A percentile compares a stretch with the other conserved stretches of the same genome.
Conservation (phyloP, 2,329 filamentous ascomycete genomes). For the Lecanicillium sp. region DNA sequence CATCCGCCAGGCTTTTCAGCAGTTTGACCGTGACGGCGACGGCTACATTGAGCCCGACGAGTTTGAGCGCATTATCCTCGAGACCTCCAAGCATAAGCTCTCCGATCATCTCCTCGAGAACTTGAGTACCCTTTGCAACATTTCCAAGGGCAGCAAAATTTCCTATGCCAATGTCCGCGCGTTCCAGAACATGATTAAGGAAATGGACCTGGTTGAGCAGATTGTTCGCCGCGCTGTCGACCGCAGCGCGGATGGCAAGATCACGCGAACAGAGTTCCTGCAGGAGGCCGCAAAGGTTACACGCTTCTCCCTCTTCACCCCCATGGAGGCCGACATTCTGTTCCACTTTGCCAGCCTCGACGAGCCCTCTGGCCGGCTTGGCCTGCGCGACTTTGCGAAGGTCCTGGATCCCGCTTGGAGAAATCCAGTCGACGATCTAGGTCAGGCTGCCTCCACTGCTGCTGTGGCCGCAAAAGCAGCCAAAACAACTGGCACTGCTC, state of each 20-base stretch:
- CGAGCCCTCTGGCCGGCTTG: slow-evolving; percentile 76
- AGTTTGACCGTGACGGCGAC: slow-evolving; percentile 83
- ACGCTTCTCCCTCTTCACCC: slow-evolving; percentile 91
- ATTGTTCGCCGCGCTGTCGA: slow-evolving; percentile 80
- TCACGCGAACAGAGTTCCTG: slow-evolving; percentile 87
- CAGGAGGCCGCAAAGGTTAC: slow-evolving; percentile 88
- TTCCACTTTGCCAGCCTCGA: slow-evolving; percentile 97
- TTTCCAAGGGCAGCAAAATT: slow-evolving; percentile 83
- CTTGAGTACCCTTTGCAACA: slow-evolving; percentile 88
- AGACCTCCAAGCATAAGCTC: slow-evolving; percentile 91
- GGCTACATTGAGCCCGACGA: slow-evolving; percentile 94
- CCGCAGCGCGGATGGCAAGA: slow-evolving; percentile 83
- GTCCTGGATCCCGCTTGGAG: slow-evolving; percentile 93
- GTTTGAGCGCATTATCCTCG: slow-evolving; percentile 92
- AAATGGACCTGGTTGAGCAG: slow-evolving; percentile 95
- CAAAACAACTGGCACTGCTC: slow-evolving; percentile 13
- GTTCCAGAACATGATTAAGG: slow-evolving; percentile 95
- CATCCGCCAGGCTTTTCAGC: slow-evolving; percentile 88
- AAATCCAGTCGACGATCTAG: slow-evolving; percentile 43
- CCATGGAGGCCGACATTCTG: slow-evolving; percentile 96
- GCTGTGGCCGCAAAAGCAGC: slow-evolving; percentile 26
- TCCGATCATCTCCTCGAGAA: slow-evolving; percentile 92
- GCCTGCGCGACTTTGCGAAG: slow-evolving; percentile 80
- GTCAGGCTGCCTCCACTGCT: slow-evolving; percentile 29
- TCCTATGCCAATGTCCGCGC: slow-evolving; percentile 96